Evolutionary conservation across 1,284 basidiomycete genomes (phyloP), one percentile per base, ranked within the genome.

Genomic region (Ustilago xerochloae): DNA sequence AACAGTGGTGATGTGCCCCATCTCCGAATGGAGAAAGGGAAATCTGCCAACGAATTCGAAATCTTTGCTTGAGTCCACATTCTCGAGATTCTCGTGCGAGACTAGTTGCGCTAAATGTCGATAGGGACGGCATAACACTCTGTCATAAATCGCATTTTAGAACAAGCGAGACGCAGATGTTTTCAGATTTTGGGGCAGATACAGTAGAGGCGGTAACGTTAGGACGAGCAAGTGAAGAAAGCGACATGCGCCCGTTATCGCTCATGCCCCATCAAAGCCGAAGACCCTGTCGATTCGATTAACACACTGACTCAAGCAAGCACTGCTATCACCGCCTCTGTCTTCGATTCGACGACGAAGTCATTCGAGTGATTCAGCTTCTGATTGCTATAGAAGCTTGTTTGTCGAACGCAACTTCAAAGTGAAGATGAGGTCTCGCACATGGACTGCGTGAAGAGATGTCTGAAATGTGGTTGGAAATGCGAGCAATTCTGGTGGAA

Each of bases 151-250:
- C 5, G 6, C n/a, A 18, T 22, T 20, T 15, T 15, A 22, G 24
- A 33, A 53, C 33, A 26, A 33, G 20, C 20, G 18, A 47, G 33
- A 5, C n/a, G 13, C 7, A 5, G 18, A 45, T 45, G n/a, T 38
- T 24, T 49, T 58, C 56, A 56, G 47, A 60, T 60, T 65, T 65
- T 55, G 47, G 63, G 57, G 52, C 47, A 20, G 22, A 48, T 20
- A 48, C 1, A 6, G 18, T 15, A 18, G n/a, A 46, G 43, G 28
- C 26, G 16, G 12, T 13, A 46, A 29, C 4, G 8, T 35, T 35
- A 8, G 16, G 33, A 16, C 33, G 33, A 35, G 16, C 33, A 7
- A 29, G 12, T 26, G 24, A 29, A 28, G 43, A 46, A 26, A 46
- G 15, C 6, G 4, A 13, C 2, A 13, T 9, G 18, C 9, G 12